Conservation (phyloP, 352 stramenopile species). For the Phytophthora palmivora region DNA sequence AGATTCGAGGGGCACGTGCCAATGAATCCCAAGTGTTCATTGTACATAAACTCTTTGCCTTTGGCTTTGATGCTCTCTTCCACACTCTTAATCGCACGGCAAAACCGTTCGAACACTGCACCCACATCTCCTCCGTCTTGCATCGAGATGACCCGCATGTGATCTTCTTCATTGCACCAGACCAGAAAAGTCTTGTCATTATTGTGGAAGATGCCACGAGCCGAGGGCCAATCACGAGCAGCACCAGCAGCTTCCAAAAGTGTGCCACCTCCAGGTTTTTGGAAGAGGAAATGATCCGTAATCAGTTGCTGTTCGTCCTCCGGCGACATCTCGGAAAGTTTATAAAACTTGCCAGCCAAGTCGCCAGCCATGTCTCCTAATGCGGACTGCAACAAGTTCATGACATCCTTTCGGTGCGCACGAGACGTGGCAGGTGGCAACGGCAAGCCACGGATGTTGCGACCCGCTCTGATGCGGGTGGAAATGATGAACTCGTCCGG, state of each 20-base stretch:
- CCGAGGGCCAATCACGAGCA: slow-evolving; percentile 88
- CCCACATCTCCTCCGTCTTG: slow-evolving; percentile 85
- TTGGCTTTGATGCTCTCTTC: slow-evolving; percentile 66
- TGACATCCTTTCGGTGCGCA: slow-evolving; percentile 82
- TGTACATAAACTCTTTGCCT: slow-evolving; percentile 73
- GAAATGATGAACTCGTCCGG: slow-evolving; percentile 89
- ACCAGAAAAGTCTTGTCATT: slow-evolving; percentile 86
- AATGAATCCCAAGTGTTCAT: slow-evolving; percentile 73
- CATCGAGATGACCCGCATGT: slow-evolving; percentile 87
- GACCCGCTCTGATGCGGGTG: slow-evolving; percentile 87
- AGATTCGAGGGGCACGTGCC: slow-evolving; percentile 80
- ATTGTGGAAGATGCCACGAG: slow-evolving; percentile 91
- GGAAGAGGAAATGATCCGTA: slow-evolving; percentile 89
- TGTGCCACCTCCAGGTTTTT: slow-evolving; percentile 86
- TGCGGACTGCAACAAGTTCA: slow-evolving; percentile 81
- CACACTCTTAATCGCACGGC: slow-evolving; percentile 57
- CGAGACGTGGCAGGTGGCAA: slow-evolving; percentile 83
- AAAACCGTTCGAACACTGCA: slow-evolving; percentile 90
- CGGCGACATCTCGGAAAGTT: slow-evolving; percentile 86
- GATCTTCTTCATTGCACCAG: slow-evolving; percentile 84
- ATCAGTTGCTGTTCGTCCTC: slow-evolving; percentile 89
- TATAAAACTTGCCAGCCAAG: slow-evolving; percentile 80
- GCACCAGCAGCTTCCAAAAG: slow-evolving; percentile 77
- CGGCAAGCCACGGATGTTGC: slow-evolving; percentile 82
- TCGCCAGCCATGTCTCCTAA: slow-evolving; percentile 79